Conservation (phyloP, 1,139 yeast species). For the Geotrichum fermentans region DNA sequence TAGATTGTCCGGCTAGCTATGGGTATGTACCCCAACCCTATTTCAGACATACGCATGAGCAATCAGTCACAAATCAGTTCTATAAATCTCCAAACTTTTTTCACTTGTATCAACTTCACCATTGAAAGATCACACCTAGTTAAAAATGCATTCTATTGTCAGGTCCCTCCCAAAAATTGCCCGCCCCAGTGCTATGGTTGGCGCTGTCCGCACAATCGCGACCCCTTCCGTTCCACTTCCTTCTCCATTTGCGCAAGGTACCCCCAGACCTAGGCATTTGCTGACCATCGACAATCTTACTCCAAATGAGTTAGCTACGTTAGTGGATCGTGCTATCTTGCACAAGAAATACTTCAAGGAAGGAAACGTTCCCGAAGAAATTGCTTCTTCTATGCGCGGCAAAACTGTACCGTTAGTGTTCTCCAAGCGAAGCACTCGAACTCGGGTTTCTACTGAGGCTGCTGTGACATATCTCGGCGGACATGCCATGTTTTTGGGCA, state of each 20-base stretch:
- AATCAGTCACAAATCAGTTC: too few species aligned
- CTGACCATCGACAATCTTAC: slow-evolving; percentile 73
- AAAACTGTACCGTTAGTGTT: slow-evolving; percentile 78
- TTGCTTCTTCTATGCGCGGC: slow-evolving; percentile 49
- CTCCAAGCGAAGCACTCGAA: slow-evolving; percentile 88
- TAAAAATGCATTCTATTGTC: slow-evolving; percentile 3
- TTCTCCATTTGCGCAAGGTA: slow-evolving; percentile 10
- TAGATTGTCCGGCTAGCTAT: too few species aligned
- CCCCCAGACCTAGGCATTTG: slow-evolving; percentile 53
- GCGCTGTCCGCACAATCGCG: slow-evolving; percentile 12
- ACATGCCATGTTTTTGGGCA: slow-evolving; percentile 92
- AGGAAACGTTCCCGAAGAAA: slow-evolving; percentile 26
- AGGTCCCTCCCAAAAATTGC: slow-evolving; percentile 4
- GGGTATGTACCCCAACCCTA: too few species aligned
- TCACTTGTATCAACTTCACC: too few species aligned
- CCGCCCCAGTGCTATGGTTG: slow-evolving; percentile 2
- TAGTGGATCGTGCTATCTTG: slow-evolving; percentile 46
- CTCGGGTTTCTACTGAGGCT: slow-evolving; percentile 90
- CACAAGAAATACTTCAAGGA: slow-evolving; percentile 33
- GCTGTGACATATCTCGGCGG: slow-evolving; percentile 93
- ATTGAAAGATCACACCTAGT: too few species aligned
- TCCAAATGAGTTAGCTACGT: slow-evolving; percentile 58
- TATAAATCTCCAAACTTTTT: too few species aligned
- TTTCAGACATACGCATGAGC: too few species aligned
- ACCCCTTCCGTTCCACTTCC: slow-evolving; percentile 16